Percentiles rank a stretch among this genome's conserved stretches.
Conservation (phyloP, 2,329 filamentous ascomycete genomes). For the Colletotrichum salicis region DNA sequence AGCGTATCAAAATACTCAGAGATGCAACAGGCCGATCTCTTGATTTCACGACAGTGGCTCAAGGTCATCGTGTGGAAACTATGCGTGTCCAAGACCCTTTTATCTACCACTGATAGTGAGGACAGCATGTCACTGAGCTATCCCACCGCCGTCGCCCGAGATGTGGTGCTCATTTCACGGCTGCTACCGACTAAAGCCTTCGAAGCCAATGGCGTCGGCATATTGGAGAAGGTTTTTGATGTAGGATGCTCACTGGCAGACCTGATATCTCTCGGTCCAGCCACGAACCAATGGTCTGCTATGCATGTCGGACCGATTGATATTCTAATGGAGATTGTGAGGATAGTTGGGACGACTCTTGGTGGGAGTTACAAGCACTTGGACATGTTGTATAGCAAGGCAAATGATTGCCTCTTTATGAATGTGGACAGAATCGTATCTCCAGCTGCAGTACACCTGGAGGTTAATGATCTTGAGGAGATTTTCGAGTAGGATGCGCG, state of each 20-base stretch:
- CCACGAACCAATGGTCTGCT: neutral
- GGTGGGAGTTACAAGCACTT: neutral
- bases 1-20: neutral
- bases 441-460: neutral
- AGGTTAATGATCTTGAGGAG: too few relatives aligned
- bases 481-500: too few relatives aligned
- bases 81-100: neutral
- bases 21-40: neutral
- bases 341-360: neutral
- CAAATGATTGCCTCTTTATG: neutral
- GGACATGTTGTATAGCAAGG: neutral
- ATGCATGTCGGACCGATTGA: neutral
- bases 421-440: neutral
- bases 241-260: neutral
- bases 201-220: neutral
- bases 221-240: neutral
- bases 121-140: neutral
- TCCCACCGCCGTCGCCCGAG: neutral
- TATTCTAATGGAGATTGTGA: neutral
- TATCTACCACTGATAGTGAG: neutral
- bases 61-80: neutral
- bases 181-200: neutral
- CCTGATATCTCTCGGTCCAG: neutral
- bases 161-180: neutral
- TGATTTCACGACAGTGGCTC: neutral